Base-by-base conservation (phyloP, 2,329 filamentous ascomycete species). In the Cercospora zeina region DNA sequence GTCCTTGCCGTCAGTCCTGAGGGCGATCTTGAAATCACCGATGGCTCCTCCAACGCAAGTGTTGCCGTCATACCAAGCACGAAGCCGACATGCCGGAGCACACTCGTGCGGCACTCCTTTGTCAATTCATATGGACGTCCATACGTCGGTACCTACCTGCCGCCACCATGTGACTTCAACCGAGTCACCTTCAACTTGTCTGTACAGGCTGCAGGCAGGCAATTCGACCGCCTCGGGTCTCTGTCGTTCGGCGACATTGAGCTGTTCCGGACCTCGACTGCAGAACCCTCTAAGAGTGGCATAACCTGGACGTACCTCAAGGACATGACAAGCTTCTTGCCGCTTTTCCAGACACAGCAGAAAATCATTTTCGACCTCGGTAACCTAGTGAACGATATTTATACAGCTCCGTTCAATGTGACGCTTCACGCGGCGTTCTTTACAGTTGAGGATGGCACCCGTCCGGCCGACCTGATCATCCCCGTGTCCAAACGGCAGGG, bases 181-280 rank as follows among this genome's bases (percentile, higher is more conserved):
- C 83, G 86, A 34, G 87, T 93, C 14, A 82, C 85, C 24, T 85
- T 95, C 74, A 91, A 92, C 71, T 83, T 95, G 67, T 93, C 89
- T 0, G 87, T 89, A 13, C 85, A 84, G 0, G 89, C 88, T 9
- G 78, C 80, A 64, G 91, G 91, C 0, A 82, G 84, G 2, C 91
- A 96, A 69, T 93, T 84, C 74, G 91, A 96, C 73, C 83, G 90
- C 39, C 80, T 93, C 8, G 91, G 86, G 3, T 75, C 88, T 33
- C 87, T 95, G 82, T 95, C 88, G 69, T 80, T 95, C 37, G 86
- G 85, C 42, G 89, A 93, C 73, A 86, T 84, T 9, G 90, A 96
- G 73, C 82, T 96, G n/a, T 95, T 89, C 80, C 82, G 90, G 24
- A 93, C 90, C 1, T 92, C 89, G 4, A 96, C 91, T 0, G 89